These are phyloP conservation scores for Colletotrichum filicis DNA, from an alignment of 2,329 filamentous ascomycete genomes.

Conservation along the genomic window DNA sequence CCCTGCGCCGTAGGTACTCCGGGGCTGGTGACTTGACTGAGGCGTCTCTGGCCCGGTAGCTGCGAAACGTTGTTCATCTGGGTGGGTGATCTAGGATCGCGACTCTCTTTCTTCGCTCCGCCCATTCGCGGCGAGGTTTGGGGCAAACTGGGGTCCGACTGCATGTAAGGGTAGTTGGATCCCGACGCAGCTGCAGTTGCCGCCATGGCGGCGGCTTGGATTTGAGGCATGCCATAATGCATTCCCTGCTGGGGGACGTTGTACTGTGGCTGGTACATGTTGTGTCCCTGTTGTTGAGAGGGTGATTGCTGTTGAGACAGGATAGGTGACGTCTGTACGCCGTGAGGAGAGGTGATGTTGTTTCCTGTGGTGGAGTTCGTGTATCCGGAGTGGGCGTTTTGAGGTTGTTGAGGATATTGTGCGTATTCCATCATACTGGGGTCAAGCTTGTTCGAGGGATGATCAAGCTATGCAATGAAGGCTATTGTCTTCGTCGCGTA, in stretches of 20 bases:
- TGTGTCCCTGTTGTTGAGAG: conserved; percentile 70
- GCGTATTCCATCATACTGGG: conserved; percentile 78
- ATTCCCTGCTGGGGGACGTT: conserved; percentile 79
- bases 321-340: conserved; percentile 81
- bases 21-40: conserved; percentile 83
- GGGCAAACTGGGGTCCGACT: conserved; percentile 74
- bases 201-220: conserved; percentile 92
- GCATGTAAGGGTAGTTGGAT: conserved; percentile 78
- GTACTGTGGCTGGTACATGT: conserved; percentile 84
- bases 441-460: conserved; percentile 26
- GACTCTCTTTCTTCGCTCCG: conserved; percentile 76
- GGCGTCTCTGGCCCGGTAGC: conserved; percentile 70
- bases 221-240: conserved; percentile 85
- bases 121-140: conserved; percentile 83
- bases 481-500: conserved; percentile 44
- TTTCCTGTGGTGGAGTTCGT: conserved; percentile 65
- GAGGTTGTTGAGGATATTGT: conserved; percentile 77
- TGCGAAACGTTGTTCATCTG: conserved; percentile 74
- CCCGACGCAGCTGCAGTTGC: conserved; percentile 91
- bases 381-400: conserved; percentile 74
- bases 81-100: conserved; percentile 80
- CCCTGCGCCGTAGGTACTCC: conserved; percentile 78
- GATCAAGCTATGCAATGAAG: conserved; percentile 29
- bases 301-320: conserved; percentile 78
- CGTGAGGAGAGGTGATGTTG: conserved; percentile 78